Conservation (phyloP, 768 basidiomycete species). For the Lentinula edodes region DNA sequence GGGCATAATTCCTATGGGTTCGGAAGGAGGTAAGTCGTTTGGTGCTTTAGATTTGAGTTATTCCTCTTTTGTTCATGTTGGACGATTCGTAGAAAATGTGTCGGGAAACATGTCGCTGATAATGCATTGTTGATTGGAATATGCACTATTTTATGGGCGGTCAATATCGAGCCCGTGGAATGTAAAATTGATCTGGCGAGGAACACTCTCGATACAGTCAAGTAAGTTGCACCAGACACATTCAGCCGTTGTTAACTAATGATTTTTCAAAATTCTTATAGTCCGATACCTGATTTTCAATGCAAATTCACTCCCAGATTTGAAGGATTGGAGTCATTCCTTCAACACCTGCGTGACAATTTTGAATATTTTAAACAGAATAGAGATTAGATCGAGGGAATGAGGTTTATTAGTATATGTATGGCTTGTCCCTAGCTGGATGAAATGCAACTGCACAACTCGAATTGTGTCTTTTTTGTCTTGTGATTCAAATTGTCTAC, state of each 20-base stretch:
- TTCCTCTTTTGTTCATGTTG: neutral
- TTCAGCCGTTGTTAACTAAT: neutral
- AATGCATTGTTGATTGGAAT: constrained; percentile 22
- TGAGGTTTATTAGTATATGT: too few species aligned
- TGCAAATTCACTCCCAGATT: neutral
- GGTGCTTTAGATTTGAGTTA: neutral
- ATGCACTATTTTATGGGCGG: neutral
- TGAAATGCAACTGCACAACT: too few species aligned
- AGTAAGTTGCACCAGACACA: neutral
- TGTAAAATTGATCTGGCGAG: neutral
- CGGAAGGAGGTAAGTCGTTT: constrained; percentile 12
- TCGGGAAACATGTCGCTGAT: constrained; percentile 26
- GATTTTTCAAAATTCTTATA: neutral
- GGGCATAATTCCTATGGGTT: constrained; percentile 20
- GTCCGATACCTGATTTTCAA: neutral
- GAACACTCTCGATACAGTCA: neutral
- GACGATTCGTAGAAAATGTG: constrained; percentile 14
- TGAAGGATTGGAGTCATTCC: neutral
- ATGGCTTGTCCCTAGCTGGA: too few species aligned
- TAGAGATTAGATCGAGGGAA: neutral
- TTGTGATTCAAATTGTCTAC: too few species aligned
- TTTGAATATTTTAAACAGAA: neutral
- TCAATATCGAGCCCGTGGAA: neutral
- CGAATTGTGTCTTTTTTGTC: too few species aligned
- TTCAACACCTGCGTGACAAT: neutral